phyloP scores from a whole-genome alignment of 2,329 filamentous ascomycete species.

The Xylaria sp. region DNA sequence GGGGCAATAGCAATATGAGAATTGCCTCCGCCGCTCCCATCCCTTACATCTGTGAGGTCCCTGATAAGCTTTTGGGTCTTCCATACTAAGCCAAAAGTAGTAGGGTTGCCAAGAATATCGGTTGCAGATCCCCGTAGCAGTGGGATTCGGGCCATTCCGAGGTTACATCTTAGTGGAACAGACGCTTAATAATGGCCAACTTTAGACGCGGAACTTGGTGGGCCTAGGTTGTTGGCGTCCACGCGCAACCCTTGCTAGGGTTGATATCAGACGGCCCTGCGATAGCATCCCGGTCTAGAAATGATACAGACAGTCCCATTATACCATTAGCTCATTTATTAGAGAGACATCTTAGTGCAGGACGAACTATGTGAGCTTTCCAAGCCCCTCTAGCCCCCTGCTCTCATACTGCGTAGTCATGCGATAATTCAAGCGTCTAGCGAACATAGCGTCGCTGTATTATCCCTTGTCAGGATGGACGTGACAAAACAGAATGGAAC shows the following conservation, averaged over 20 bases:
- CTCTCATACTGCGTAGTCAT: not conserved
- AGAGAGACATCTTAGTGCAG: not conserved
- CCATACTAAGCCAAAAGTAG: slow-evolving; percentile 7
- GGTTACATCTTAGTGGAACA: too few relatives aligned
- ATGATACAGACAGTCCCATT: not conserved
- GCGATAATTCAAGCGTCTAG: not conserved
- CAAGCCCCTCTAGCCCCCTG: not conserved
- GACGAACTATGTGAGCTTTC: not conserved
- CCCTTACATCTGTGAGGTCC: not conserved
- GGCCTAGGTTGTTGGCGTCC: too few relatives aligned
- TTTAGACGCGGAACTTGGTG: too few relatives aligned
- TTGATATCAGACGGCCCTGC: too few relatives aligned
- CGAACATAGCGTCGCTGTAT: not conserved
- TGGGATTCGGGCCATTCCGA: too few relatives aligned
- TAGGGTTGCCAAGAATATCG: not conserved
- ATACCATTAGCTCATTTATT: not conserved
- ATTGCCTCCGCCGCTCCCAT: too few relatives aligned
- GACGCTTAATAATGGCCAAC: too few relatives aligned
- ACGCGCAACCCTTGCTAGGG: too few relatives aligned
- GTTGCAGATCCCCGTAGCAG: too few relatives aligned
- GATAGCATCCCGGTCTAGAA: not conserved
- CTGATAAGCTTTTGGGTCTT: not conserved
- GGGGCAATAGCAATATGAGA: too few relatives aligned
- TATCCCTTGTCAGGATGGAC: not conserved
- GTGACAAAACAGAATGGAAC: not conserved